A percentile compares a stretch with the other conserved stretches of the same genome.
These are phyloP conservation scores for Dothideomycetes sp. DNA, from an alignment of 2,329 filamentous ascomycete species.

Conservation along the genomic window DNA sequence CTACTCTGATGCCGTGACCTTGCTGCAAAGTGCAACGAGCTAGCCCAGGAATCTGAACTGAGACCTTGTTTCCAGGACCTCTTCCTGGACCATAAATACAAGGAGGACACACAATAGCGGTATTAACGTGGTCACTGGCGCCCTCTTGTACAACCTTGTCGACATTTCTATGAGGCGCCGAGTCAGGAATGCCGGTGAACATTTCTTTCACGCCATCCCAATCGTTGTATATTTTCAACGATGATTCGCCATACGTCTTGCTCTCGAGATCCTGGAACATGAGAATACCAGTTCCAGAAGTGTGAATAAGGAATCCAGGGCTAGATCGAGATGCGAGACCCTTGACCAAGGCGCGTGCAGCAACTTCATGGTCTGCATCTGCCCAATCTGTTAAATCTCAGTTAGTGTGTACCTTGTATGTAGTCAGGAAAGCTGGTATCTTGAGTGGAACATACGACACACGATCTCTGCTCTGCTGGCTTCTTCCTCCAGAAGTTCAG, in stretches of 20 bases:
- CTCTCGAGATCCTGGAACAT: conserved; percentile 40
- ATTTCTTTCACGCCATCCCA: conserved; percentile 46
- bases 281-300: conserved; percentile 50
- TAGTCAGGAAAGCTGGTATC: too few relatives aligned
- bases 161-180: conserved; percentile 55
- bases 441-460: conserved; percentile 26
- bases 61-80: conserved; percentile 45
- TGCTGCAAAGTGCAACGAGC: conserved; percentile 42
- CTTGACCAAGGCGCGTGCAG: conserved; percentile 41
- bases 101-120: conserved; percentile 57
- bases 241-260: conserved; percentile 39
- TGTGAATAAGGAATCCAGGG: conserved; percentile 39
- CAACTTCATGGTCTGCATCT: conserved; percentile 39
- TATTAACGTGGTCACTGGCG: conserved; percentile 43
- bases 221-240: conserved; percentile 49
- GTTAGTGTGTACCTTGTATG: too few relatives aligned
- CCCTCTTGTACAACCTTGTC: conserved; percentile 56
- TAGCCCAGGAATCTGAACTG: conserved; percentile 52
- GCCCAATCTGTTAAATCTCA: conserved; percentile 30
- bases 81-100: conserved; percentile 51
- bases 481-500: conserved; percentile 37
- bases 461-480: conserved; percentile 45
- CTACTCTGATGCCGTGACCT: conserved; percentile 47
- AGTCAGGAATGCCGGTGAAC: conserved; percentile 47
- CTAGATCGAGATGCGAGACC: conserved; percentile 42